Percentiles rank a stretch among this genome's conserved stretches.
Evolutionary conservation across 495 filamentous ascomycete species (phyloP).

Genomic region (Choiromyces venosus): DNA sequence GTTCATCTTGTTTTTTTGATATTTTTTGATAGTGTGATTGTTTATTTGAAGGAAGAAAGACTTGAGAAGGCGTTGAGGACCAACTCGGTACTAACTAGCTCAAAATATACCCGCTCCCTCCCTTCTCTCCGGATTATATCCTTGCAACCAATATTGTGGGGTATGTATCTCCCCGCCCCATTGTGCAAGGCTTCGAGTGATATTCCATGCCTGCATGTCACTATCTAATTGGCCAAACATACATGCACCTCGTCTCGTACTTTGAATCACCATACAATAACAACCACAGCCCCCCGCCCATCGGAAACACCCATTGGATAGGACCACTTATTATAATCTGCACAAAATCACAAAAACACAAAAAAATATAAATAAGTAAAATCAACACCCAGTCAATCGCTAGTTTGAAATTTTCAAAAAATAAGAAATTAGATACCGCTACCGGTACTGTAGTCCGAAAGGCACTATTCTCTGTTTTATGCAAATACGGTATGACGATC

Average conservation of each 20-base stretch:
- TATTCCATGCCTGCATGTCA: background rate
- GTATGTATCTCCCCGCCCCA: background rate
- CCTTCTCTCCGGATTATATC: background rate
- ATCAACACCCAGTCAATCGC: background rate
- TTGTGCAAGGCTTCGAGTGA: background rate
- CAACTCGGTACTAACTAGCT: background rate
- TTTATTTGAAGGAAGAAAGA: background rate
- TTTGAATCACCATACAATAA: background rate
- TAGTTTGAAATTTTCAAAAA: background rate
- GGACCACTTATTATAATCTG: too few species aligned
- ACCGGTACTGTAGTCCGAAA: too few species aligned
- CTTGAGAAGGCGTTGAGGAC: background rate
- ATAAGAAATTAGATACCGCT: too few species aligned
- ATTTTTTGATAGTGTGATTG: background rate
- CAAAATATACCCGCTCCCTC: background rate
- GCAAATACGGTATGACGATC: too few species aligned
- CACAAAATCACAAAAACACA: too few species aligned
- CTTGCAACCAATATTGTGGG: background rate
- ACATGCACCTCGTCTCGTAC: background rate
- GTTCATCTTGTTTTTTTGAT: too few species aligned
- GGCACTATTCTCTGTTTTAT: too few species aligned
- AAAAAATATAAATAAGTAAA: too few species aligned
- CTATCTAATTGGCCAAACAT: background rate
- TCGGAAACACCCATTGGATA: background rate
- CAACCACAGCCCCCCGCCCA: background rate